These are phyloP conservation scores for Mortierella sp. DNA, from an alignment of 371 early-diverging fungal genomes.

Conservation along the genomic window DNA sequence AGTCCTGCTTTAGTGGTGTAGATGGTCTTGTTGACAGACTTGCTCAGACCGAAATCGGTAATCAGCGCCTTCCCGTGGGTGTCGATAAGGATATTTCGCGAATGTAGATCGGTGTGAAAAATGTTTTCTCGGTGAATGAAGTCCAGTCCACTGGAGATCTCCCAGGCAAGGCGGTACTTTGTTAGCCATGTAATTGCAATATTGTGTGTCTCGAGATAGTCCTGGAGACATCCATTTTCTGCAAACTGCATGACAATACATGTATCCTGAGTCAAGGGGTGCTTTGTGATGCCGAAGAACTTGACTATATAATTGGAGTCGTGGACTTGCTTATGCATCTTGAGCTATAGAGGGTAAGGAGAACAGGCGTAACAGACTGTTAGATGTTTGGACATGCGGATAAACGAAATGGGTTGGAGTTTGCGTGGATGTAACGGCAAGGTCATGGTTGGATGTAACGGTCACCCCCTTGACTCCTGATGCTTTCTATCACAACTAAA, in stretches of 20 bases:
- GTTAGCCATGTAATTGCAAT: conserved; percentile 47
- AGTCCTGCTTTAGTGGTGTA: conserved; percentile 54
- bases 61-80: conserved; percentile 46
- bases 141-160: conserved; percentile 46
- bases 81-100: conserved; percentile 90
- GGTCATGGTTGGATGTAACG: too few species aligned
- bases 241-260: conserved; percentile 55
- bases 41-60: conserved; percentile 52
- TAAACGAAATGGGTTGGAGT: too few species aligned
- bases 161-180: conserved; percentile 50
- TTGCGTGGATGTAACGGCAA: neutral
- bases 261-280: conserved; percentile 51
- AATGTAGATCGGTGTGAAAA: conserved; percentile 97
- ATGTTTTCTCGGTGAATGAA: conserved; percentile 84
- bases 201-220: conserved; percentile 46
- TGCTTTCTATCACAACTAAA: too few species aligned
- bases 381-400: too few species aligned
- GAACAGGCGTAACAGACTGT: too few species aligned
- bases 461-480: too few species aligned
- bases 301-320: conserved; percentile 53
- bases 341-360: conserved; percentile 28
- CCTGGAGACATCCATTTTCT: conserved; percentile 54
- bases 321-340: conserved; percentile 54
- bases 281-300: conserved; percentile 53
- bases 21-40: conserved; percentile 53